Evolutionary conservation across 768 basidiomycete species (phyloP), one percentile per base, ranked within the genome.

Genomic region (Amanita phalloides): DNA sequence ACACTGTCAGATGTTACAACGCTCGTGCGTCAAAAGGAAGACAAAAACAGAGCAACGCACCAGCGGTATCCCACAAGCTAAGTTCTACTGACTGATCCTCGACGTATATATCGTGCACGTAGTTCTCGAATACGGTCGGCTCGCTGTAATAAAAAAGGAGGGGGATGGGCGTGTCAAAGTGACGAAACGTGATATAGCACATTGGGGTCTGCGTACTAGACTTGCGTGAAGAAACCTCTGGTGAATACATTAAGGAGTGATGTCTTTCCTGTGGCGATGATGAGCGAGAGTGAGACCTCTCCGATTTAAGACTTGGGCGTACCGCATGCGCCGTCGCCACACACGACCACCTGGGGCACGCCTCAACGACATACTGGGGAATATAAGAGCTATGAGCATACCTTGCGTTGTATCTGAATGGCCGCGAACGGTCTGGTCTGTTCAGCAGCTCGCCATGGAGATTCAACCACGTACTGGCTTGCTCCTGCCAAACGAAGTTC

Each of bases 61-160:
- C 94, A 42, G 95, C 95, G 42, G 95, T 98, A 64, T 98, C 95
- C 95, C 95, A 98, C 56, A 98, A 64, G 63, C 91, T 90, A 41
- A 99, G 73, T 62, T 98, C 94, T 11, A 97, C 85, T 28, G 78
- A 65, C 59, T 90, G 85, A 32, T 90, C 91, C 57, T 97, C 93
- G 25, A 95, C 81, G 57, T 76, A 75, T 50, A 94, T 72, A 57
- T 93, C 89, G 64, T 94, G 89, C 9, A 95, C 92, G 61, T 95
- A 93, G 70, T 97, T 98, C 67, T 98, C 95, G 58, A 98, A 98
- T 3, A 98, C 94, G 23, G 90, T 93, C 5, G 87, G 90, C 70
- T 93, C 88, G 59, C 90, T 91, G 61, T 36, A 45, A 4, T 17
- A 17, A 17, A 17, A 17, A 17, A 17, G 1, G 17, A 1, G 17